Conservation (phyloP, 208 protist genomes). For the Kentomonas sorsogonicus region DNA sequence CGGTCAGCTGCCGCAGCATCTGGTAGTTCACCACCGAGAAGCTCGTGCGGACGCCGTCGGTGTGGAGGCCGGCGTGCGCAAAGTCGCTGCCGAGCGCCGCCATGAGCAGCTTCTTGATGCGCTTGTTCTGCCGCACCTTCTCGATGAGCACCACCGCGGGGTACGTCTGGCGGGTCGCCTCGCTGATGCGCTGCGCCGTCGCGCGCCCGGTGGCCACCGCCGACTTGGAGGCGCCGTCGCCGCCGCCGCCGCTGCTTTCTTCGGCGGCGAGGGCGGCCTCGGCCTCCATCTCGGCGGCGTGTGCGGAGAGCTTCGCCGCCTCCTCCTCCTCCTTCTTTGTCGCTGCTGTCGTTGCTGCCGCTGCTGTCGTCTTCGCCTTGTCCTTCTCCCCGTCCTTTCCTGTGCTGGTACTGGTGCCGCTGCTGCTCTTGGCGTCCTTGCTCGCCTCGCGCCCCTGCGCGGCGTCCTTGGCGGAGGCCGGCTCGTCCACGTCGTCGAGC, state of each 20-base stretch:
- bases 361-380: not conserved
- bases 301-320: too few species aligned
- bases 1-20: constrained; percentile 49
- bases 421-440: not conserved
- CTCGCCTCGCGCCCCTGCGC: constrained; percentile 8
- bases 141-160: constrained; percentile 18
- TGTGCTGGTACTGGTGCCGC: not conserved
- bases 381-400: not conserved
- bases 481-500: constrained; percentile 10
- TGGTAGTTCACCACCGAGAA: constrained; percentile 56
- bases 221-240: too few species aligned
- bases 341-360: not conserved
- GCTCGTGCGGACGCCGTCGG: constrained; percentile 48
- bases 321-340: not conserved
- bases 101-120: constrained; percentile 42
- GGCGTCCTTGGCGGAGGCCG: constrained; percentile 3
- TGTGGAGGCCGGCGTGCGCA: constrained; percentile 34
- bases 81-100: constrained; percentile 43
- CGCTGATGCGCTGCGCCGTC: too few species aligned
- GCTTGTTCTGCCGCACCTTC: constrained; percentile 23
- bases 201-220: too few species aligned
- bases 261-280: too few species aligned
- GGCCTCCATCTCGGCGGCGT: not conserved
- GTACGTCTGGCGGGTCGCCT: too few species aligned
- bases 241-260: too few species aligned